A percentile compares a stretch with the other conserved stretches of the same genome.
Conservation (phyloP, 108 stramenopile genomes). For the Aurantiochytrium sp. region DNA sequence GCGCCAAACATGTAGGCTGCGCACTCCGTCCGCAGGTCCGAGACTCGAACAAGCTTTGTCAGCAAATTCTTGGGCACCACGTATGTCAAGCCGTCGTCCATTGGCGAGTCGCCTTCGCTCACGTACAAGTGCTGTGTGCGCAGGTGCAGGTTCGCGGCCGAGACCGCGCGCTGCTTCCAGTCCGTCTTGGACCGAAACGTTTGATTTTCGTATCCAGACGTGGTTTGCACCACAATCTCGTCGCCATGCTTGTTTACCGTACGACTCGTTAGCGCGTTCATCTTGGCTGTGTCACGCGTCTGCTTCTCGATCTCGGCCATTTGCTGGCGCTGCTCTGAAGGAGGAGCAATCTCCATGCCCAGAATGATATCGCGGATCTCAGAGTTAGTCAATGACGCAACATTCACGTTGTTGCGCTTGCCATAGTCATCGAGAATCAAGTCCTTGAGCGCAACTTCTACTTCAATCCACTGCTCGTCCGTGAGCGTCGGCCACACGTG, state of each 20-base stretch:
- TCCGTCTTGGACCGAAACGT: slow-evolving; percentile 96
- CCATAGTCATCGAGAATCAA: slow-evolving; percentile 97
- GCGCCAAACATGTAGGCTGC: slow-evolving; percentile 96
- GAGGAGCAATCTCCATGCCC: slow-evolving; percentile 98
- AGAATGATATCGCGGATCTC: slow-evolving; percentile 99
- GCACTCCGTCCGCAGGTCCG: slow-evolving; percentile 91
- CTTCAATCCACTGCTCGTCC: slow-evolving; percentile 98
- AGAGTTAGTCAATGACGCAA: slow-evolving; percentile 92
- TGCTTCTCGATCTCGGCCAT: slow-evolving; percentile 98
- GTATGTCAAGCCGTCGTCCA: slow-evolving; percentile 86
- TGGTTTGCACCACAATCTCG: slow-evolving; percentile 95
- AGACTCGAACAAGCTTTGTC: slow-evolving; percentile 84
- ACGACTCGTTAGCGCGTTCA: slow-evolving; percentile 92
- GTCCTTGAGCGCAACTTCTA: slow-evolving; percentile 96
- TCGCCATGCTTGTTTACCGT: slow-evolving; percentile 98
- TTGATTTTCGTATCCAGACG: slow-evolving; percentile 91
- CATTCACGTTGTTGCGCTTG: slow-evolving; percentile 98
- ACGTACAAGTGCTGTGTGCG: slow-evolving; percentile 98
- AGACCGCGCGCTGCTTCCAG: slow-evolving; percentile 96
- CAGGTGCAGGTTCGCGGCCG: slow-evolving; percentile 93
- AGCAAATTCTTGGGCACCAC: slow-evolving; percentile 97
- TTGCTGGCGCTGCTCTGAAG: slow-evolving; percentile 95
- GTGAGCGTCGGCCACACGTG: slow-evolving; percentile 96
- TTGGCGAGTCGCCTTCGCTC: slow-evolving; percentile 83
- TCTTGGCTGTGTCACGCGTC: slow-evolving; percentile 84